phyloP scores from a whole-genome alignment of 768 basidiomycete species.

The Lactarius indigo region DNA sequence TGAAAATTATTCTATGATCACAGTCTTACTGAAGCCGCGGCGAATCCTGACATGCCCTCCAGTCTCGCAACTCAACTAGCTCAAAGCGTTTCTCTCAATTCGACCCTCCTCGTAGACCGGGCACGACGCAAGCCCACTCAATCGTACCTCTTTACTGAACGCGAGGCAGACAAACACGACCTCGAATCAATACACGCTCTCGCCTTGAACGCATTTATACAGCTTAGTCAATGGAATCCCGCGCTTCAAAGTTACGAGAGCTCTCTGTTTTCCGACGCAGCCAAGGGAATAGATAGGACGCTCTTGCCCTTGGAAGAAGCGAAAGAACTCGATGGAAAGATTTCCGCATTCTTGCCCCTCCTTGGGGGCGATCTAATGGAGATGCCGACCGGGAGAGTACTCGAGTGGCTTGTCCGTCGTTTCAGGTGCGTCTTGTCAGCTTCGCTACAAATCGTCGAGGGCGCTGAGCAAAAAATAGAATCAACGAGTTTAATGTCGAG shows the following conservation, averaged over 20 bases:
- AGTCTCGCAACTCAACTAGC: conserved; percentile 82
- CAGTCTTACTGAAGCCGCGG: background rate
- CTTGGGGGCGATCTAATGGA: conserved; percentile 83
- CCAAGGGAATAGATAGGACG: conserved; percentile 75
- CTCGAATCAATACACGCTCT: conserved; percentile 82
- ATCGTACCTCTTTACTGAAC: conserved; percentile 86
- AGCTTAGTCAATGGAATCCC: conserved; percentile 61
- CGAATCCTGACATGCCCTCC: conserved; percentile 45
- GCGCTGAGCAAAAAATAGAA: conserved; percentile 42
- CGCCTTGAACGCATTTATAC: conserved; percentile 71
- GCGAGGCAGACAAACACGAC: conserved; percentile 82
- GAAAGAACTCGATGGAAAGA: conserved; percentile 54
- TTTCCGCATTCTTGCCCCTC: conserved; percentile 61
- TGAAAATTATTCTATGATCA: conserved; percentile 4
- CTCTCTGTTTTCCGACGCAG: conserved; percentile 73
- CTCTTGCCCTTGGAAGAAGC: conserved; percentile 61
- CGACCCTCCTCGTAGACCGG: conserved; percentile 62
- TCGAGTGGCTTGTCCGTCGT: conserved; percentile 93
- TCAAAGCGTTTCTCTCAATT: conserved; percentile 74
- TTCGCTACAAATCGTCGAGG: background rate
- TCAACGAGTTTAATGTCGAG: conserved; percentile 90
- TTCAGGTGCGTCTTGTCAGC: conserved; percentile 61
- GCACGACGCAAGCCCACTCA: conserved; percentile 59
- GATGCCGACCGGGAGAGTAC: conserved; percentile 69
- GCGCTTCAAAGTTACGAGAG: conserved; percentile 60